phyloP scores from a whole-genome alignment of 768 basidiomycete species.

The Pleurotus tuber-regium region DNA sequence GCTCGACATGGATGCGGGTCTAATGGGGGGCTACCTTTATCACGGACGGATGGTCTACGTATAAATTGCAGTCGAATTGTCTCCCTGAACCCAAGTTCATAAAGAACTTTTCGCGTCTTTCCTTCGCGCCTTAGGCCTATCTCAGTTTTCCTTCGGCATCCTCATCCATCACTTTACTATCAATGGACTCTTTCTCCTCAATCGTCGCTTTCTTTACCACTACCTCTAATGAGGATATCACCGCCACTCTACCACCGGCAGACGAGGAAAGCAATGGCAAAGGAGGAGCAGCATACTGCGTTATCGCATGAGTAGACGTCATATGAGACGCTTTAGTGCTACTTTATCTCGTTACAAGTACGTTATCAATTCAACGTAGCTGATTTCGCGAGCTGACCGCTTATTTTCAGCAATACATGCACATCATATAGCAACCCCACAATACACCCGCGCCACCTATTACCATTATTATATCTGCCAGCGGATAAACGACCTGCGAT shows the following conservation, averaged over 20 bases:
- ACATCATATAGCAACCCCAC: too few species aligned
- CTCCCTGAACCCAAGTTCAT: not conserved
- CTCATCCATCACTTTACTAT: not conserved
- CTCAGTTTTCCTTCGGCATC: not conserved
- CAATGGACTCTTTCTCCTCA: slow-evolving; percentile 9
- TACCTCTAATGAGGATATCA: not conserved
- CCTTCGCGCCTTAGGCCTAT: not conserved
- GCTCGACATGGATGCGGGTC: not conserved
- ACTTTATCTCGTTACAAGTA: too few species aligned
- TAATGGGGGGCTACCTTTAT: too few species aligned
- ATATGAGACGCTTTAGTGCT: not conserved
- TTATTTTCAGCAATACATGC: too few species aligned
- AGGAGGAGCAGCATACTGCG: slow-evolving; percentile 10
- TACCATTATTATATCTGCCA: not conserved
- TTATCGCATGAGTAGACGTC: slow-evolving; percentile 11
- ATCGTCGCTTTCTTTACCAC: slow-evolving; percentile 11
- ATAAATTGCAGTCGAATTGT: not conserved
- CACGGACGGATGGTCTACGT: too few species aligned
- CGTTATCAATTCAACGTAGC: too few species aligned
- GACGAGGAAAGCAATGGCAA: slow-evolving; percentile 4
- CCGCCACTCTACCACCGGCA: slow-evolving; percentile 8
- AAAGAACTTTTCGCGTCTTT: not conserved
- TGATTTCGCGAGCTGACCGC: too few species aligned
- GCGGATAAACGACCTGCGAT: not conserved
- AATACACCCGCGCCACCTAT: not conserved